Evolutionary conservation across 805 yeast genomes (phyloP).

Genomic region (Sungouiella blattae): DNA sequence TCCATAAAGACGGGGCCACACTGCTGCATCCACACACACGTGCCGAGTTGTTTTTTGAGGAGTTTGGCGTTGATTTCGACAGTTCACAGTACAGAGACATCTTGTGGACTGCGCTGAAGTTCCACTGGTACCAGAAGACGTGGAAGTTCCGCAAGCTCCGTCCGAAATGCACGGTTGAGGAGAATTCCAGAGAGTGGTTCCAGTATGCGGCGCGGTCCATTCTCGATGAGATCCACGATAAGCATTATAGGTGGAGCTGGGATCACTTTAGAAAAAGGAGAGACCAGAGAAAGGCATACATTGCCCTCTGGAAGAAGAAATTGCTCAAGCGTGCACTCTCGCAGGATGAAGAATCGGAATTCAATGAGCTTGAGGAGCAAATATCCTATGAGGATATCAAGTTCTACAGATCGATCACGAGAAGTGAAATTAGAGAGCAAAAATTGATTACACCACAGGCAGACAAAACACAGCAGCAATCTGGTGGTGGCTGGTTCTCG

Average conservation of each 20-base stretch:
- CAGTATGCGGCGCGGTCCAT: slow-evolving; percentile 76
- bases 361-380: slow-evolving; percentile 54
- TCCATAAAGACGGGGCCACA: slow-evolving; percentile 77
- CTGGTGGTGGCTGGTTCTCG: slow-evolving; percentile 58
- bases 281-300: slow-evolving; percentile 67
- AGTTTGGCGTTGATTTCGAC: slow-evolving; percentile 83
- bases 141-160: slow-evolving; percentile 68
- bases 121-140: slow-evolving; percentile 75
- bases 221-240: slow-evolving; percentile 74
- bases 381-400: slow-evolving; percentile 75
- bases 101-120: slow-evolving; percentile 74
- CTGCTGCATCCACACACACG: slow-evolving; percentile 64
- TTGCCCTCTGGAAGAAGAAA: slow-evolving; percentile 62
- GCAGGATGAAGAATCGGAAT: slow-evolving; percentile 24
- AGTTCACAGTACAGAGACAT: slow-evolving; percentile 81
- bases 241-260: slow-evolving; percentile 86
- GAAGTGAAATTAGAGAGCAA: slow-evolving; percentile 61
- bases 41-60: slow-evolving; percentile 77
- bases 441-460: slow-evolving; percentile 22
- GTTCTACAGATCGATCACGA: slow-evolving; percentile 79
- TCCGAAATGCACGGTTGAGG: slow-evolving; percentile 53
- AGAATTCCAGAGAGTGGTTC: slow-evolving; percentile 81
- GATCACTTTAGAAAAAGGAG: slow-evolving; percentile 67
- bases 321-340: slow-evolving; percentile 33
- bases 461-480: slow-evolving; percentile 13